phyloP scores from a whole-genome alignment of 2,329 filamentous ascomycete species.

The Cadophora malorum region DNA sequence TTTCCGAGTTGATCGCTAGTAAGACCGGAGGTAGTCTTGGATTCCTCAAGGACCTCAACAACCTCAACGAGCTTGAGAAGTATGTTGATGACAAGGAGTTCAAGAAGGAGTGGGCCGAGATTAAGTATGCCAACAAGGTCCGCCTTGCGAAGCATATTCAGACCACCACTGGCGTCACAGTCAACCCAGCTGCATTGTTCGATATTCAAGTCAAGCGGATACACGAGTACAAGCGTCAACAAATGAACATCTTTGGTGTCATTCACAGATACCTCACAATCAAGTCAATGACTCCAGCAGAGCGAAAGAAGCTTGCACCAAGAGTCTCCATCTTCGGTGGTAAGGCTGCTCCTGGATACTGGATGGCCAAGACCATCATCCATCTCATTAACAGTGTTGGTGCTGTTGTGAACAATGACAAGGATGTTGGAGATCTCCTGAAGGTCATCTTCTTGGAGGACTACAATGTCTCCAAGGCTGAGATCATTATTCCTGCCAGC shows the following conservation, averaged over 20 bases:
- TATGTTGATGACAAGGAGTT: conserved; percentile 86
- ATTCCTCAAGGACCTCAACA: conserved; percentile 89
- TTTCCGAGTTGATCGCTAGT: conserved; percentile 90
- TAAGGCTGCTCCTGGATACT: conserved; percentile 97
- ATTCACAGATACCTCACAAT: conserved; percentile 92
- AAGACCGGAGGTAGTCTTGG: conserved; percentile 78
- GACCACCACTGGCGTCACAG: conserved; percentile 75
- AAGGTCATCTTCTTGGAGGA: conserved; percentile 98
- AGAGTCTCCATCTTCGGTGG: conserved; percentile 97
- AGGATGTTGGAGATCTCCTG: conserved; percentile 88
- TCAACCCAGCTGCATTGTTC: conserved; percentile 89
- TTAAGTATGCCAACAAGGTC: conserved; percentile 96
- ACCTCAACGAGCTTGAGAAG: conserved; percentile 84
- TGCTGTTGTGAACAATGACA: conserved; percentile 87
- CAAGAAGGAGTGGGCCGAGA: conserved; percentile 92
- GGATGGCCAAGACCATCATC: conserved; percentile 99
- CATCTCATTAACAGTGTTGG: conserved; percentile 95
- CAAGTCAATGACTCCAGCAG: conserved; percentile 82
- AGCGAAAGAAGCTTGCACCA: conserved; percentile 84
- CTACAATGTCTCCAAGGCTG: conserved; percentile 99
- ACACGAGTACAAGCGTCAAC: conserved; percentile 98
- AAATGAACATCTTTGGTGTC: conserved; percentile 98
- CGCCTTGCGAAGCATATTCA: conserved; percentile 92
- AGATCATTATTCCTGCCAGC: conserved; percentile 92
- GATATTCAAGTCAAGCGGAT: conserved; percentile 99